phyloP scores from a whole-genome alignment of 495 filamentous ascomycete genomes.

The Penicillium daleae region DNA sequence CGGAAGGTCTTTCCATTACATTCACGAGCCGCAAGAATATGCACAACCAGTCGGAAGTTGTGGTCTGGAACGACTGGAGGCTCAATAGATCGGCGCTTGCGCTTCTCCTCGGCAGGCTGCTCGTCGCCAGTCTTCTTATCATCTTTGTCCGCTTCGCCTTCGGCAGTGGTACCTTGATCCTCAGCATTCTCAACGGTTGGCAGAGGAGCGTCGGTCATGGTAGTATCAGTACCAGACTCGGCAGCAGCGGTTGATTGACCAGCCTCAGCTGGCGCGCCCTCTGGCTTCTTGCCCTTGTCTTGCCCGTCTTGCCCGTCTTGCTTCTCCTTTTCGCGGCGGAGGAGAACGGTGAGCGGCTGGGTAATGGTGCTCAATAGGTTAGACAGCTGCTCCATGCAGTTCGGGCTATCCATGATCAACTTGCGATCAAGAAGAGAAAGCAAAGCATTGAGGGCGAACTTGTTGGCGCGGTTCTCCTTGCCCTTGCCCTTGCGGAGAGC shows the following conservation, averaged over 20 bases:
- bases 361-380: constrained; percentile 86
- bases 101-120: constrained; percentile 54
- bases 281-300: constrained; percentile 57
- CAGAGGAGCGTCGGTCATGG: constrained; percentile 47
- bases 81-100: constrained; percentile 75
- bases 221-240: constrained; percentile 40
- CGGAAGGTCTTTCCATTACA: constrained; percentile 96
- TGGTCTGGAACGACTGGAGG: constrained; percentile 87
- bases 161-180: constrained; percentile 31
- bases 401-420: constrained; percentile 91
- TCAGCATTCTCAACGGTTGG: constrained; percentile 39
- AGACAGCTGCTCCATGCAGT: constrained; percentile 93
- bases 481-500: constrained; percentile 83
- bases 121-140: constrained; percentile 54
- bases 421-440: constrained; percentile 85
- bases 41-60: constrained; percentile 90
- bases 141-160: constrained; percentile 38
- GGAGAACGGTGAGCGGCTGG: constrained; percentile 77
- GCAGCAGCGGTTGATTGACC: constrained; percentile 22
- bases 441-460: constrained; percentile 89
- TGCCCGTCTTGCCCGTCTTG: constrained; percentile 64
- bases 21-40: constrained; percentile 92
- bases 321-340: constrained; percentile 82
- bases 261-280: constrained; percentile 33
- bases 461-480: constrained; percentile 79